These are phyloP conservation scores for Lasiodiplodia sp. DNA, from an alignment of 2,329 filamentous ascomycete genomes.

Conservation along the genomic window DNA sequence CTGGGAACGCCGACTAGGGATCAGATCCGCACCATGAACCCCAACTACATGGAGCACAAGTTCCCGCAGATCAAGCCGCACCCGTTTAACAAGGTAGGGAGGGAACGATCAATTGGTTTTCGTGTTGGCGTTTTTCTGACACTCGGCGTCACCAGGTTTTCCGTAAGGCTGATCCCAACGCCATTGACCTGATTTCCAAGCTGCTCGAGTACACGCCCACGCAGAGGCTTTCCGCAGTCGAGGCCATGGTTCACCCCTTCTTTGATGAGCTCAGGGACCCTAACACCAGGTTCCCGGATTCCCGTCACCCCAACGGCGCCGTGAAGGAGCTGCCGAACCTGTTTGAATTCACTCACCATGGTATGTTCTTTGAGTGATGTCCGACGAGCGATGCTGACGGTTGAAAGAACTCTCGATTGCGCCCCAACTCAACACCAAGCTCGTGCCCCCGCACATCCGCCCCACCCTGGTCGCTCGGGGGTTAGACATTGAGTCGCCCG, in stretches of 20 bases:
- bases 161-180: conserved; percentile 90
- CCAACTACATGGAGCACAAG: conserved; percentile 99
- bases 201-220: conserved; percentile 97
- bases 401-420: conserved; percentile 90
- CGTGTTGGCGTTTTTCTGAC: conserved; percentile 20
- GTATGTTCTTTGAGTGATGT: conserved; percentile 61
- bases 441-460: conserved; percentile 85
- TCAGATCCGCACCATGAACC: conserved; percentile 99
- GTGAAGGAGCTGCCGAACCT: conserved; percentile 83
- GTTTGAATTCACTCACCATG: conserved; percentile 93
- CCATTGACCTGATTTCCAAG: conserved; percentile 92
- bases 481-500: conserved; percentile 81
- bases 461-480: conserved; percentile 76
- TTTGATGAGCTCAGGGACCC: conserved; percentile 96
- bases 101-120: background rate
- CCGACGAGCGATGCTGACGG: conserved; percentile 32
- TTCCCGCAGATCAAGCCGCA: conserved; percentile 99
- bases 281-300: conserved; percentile 90
- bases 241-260: conserved; percentile 98
- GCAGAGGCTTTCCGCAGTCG: conserved; percentile 88
- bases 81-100: conserved; percentile 86
- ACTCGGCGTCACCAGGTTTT: conserved; percentile 70
- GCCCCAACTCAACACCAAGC: conserved; percentile 82
- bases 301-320: conserved; percentile 82
- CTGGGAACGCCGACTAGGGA: conserved; percentile 95